A percentile compares a stretch with the other conserved stretches of the same genome.
These are phyloP conservation scores for Colletotrichum destructivum DNA, from an alignment of 2,329 filamentous ascomycete genomes.

Conservation along the genomic window DNA sequence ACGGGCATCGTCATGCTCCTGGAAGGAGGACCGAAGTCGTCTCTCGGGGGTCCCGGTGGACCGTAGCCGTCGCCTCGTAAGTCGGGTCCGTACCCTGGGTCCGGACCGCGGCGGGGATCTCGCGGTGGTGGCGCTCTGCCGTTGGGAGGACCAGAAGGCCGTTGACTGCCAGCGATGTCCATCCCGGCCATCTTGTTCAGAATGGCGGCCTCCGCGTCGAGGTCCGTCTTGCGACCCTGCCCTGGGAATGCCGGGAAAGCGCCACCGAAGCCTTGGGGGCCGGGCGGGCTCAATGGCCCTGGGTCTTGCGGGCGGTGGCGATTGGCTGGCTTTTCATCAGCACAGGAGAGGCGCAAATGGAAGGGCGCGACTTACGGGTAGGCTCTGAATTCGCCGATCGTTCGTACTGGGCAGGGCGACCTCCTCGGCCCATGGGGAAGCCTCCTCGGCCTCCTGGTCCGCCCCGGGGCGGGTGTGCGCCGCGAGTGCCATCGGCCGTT, in stretches of 20 bases:
- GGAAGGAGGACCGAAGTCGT: constrained; percentile 66
- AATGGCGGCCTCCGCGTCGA: constrained; percentile 59
- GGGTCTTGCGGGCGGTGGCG: constrained; percentile 52
- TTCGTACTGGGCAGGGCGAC: constrained; percentile 58
- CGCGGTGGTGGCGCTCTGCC: constrained; percentile 51
- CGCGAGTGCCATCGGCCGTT: constrained; percentile 55
- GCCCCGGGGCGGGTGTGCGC: constrained; percentile 56
- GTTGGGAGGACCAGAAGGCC: constrained; percentile 33
- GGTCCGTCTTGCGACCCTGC: constrained; percentile 55
- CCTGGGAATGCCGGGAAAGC: constrained; percentile 61
- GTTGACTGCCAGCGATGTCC: constrained; percentile 50
- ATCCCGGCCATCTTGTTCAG: constrained; percentile 59
- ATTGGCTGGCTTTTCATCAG: constrained; percentile 44
- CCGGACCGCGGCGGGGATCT: constrained; percentile 46
- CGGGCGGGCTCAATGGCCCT: constrained; percentile 50
- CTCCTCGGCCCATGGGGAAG: constrained; percentile 53
- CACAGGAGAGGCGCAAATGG: constrained; percentile 6
- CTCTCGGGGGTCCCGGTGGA: constrained; percentile 51
- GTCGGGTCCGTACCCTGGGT: constrained; percentile 52
- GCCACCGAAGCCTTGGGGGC: constrained; percentile 47
- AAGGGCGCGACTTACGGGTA: constrained; percentile 52
- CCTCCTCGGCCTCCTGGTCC: constrained; percentile 53
- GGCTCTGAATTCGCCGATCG: constrained; percentile 58
- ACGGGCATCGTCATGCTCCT: constrained; percentile 75
- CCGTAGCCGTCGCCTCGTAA: constrained; percentile 57